phyloP scores from a whole-genome alignment of 768 basidiomycete genomes.

The Tulasnella sp. region DNA sequence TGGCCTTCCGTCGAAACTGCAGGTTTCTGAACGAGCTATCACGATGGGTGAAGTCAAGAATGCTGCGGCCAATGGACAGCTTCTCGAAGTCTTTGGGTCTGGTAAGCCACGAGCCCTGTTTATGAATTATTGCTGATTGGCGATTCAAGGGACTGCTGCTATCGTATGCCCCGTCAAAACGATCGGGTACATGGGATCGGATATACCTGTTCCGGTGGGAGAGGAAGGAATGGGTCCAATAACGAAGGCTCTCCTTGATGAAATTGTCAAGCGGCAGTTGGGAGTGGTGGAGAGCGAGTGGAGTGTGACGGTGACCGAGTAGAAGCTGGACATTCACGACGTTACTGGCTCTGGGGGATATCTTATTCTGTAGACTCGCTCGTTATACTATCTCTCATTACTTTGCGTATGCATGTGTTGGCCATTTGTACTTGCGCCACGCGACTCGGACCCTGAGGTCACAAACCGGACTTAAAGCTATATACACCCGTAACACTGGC shows the following conservation, averaged over 20 bases:
- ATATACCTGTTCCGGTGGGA: slow-evolving; percentile 44
- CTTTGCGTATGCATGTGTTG: too few species aligned
- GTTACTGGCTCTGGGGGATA: too few species aligned
- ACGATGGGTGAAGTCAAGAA: slow-evolving; percentile 64
- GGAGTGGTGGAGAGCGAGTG: slow-evolving; percentile 67
- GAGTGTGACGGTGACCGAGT: slow-evolving; percentile 37
- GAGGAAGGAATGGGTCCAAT: slow-evolving; percentile 65
- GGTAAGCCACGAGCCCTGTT: slow-evolving; percentile 22
- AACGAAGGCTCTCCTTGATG: slow-evolving; percentile 37
- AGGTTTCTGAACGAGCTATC: slow-evolving; percentile 55
- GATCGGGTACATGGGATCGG: slow-evolving; percentile 47
- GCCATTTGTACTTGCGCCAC: too few species aligned
- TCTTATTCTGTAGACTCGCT: too few species aligned
- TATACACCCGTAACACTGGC: too few species aligned
- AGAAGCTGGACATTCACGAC: too few species aligned
- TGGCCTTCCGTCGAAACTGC: slow-evolving; percentile 43
- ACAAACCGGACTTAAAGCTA: too few species aligned
- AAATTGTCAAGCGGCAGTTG: slow-evolving; percentile 54
- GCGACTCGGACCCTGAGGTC: too few species aligned
- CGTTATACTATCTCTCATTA: too few species aligned
- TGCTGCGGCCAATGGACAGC: slow-evolving; percentile 31
- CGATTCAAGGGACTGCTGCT: slow-evolving; percentile 38
- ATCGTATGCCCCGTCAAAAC: slow-evolving; percentile 37
- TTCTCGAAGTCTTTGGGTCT: slow-evolving; percentile 40
- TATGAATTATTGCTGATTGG: slow-evolving; percentile 9